Base-by-base conservation (phyloP, 2,329 filamentous ascomycete species). In the Apiospora sp. region DNA sequence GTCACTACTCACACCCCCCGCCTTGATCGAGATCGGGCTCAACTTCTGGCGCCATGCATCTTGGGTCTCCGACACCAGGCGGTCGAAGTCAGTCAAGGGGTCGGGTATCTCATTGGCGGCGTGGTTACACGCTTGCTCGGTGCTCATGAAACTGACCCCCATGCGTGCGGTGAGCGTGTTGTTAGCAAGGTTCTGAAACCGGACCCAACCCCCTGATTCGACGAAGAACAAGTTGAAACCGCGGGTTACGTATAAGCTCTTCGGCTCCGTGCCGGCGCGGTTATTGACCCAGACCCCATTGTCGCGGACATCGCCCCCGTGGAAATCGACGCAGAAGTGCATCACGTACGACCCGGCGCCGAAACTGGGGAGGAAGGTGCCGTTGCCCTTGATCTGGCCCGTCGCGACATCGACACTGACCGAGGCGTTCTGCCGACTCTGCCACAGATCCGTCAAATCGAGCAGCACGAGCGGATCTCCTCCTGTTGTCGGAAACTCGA, bases 101-200 rank as follows among this genome's bases (percentile, higher is more conserved):
- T 86, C 79, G 0, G 90, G 88, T 14, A 92, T 90, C 75, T 93
- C 92, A 1, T 79, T 83, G 78, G 91, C 87, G 0, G 89, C 91
- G 76, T 89, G 92, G 3, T 80, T 77, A 77, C 92, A 93, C 1
- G 92, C 92, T 79, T 91, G 87, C 0, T 86, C 84, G 1, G 85
- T 82, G 75, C 87, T 91, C 73, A 92, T 88, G 79, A 92, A 92
- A 73, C 90, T 92, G 12, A 92, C 81, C 0, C 91, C 91, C 69
- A 92, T 87, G 30, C 91, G 84, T 12, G 86, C 90, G n/a, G 88
- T 80, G 19, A 93, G 82, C 2, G 85, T 85, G 34, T 85, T 84
- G 71, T 87, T 75, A n/a, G 67, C 58, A 10, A 82, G 73, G 3
- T 86, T 76, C 58, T 86, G 74, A 72, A 92, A 92, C 43, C 87